phyloP scores from a whole-genome alignment of 352 stramenopile species.

The Peronospora tabacina region DNA sequence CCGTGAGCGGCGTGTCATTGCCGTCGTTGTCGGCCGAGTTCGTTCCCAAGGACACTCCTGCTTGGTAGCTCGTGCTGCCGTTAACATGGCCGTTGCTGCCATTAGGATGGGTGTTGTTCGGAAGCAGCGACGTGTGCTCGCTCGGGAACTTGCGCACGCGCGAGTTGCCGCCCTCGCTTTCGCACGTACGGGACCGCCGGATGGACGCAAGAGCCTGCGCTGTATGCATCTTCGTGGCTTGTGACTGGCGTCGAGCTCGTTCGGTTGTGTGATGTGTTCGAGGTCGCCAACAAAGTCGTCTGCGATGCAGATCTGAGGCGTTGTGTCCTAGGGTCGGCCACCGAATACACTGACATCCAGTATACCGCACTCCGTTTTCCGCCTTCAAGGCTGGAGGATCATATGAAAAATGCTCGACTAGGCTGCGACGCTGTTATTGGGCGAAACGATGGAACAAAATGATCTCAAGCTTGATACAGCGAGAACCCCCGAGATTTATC shows the following conservation, averaged over 20 bases:
- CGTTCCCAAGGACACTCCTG: not conserved
- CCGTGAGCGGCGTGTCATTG: conserved; percentile 10
- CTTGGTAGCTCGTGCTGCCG: conserved; percentile 7
- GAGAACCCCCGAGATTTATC: no score
- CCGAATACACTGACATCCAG: conserved; percentile 13
- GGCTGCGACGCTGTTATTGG: not conserved
- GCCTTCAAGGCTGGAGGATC: conserved; percentile 17
- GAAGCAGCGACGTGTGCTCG: conserved; percentile 34
- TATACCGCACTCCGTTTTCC: conserved; percentile 18
- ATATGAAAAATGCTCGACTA: conserved; percentile 7
- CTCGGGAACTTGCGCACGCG: conserved; percentile 22
- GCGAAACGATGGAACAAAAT: no score
- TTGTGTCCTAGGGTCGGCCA: conserved; percentile 6
- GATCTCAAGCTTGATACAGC: no score
- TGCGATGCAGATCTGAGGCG: conserved; percentile 10
- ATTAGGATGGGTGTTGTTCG: conserved; percentile 17
- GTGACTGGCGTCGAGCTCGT: conserved; percentile 10
- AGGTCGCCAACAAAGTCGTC: not conserved
- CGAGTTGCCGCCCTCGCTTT: conserved; percentile 17
- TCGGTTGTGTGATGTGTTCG: conserved; percentile 13
- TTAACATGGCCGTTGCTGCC: conserved; percentile 14
- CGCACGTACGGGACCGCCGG: conserved; percentile 41
- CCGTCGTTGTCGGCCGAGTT: not conserved
- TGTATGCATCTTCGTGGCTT: conserved; percentile 41
- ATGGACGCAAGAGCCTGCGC: conserved; percentile 52